Conservation (phyloP, 2,329 filamentous ascomycete species). For the Bipolaris gigantea region DNA sequence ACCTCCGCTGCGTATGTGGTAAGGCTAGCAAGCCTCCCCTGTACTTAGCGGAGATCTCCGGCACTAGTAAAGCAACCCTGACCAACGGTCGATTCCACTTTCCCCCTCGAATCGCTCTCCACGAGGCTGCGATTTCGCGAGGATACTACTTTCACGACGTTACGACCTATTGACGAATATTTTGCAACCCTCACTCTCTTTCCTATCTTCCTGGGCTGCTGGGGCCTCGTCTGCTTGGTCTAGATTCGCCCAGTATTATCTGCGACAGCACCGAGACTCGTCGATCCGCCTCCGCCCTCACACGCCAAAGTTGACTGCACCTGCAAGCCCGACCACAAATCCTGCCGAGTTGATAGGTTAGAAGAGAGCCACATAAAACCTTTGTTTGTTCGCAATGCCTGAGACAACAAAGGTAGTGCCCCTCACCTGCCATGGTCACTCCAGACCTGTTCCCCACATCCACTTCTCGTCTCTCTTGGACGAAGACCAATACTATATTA, state of each 20-base stretch:
- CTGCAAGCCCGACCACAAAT: conserved; percentile 4
- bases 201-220: conserved; percentile 10
- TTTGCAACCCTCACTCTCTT: conserved; percentile 22
- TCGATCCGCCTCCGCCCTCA: conserved; percentile 6
- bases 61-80: conserved; percentile 11
- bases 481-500: conserved; percentile 85
- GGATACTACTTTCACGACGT: conserved; percentile 30
- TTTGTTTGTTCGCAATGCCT: conserved; percentile 27
- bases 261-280: conserved; percentile 11
- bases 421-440: conserved; percentile 92
- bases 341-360: background rate
- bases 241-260: conserved; percentile 5
- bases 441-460: conserved; percentile 86
- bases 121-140: conserved; percentile 13
- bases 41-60: conserved; percentile 14
- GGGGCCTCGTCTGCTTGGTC: background rate
- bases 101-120: conserved; percentile 13
- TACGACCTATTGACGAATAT: conserved; percentile 37
- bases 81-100: conserved; percentile 19
- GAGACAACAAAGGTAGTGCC: conserved; percentile 69
- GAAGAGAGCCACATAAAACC: background rate
- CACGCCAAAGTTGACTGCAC: conserved; percentile 16
- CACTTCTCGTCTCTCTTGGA: conserved; percentile 83
- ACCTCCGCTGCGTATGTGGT: background rate
- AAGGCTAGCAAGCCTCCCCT: conserved; percentile 7